Evolutionary conservation across 192 early-diverging fungal genomes (phyloP), one percentile per base, ranked within the genome.

Genomic region (Radiomyces spectabilis): DNA sequence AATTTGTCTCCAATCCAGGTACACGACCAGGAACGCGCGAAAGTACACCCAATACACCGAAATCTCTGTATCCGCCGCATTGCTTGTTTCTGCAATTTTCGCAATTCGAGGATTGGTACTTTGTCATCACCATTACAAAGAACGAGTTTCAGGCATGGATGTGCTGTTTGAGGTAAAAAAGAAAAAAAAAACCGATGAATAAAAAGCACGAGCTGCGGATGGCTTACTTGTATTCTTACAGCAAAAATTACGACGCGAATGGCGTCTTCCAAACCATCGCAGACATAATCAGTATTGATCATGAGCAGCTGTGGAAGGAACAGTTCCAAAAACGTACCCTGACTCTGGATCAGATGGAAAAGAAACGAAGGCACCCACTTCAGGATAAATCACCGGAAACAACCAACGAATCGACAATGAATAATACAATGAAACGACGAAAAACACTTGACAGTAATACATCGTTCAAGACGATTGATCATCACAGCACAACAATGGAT

Each of bases 61-160:
- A 59, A 39, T 37, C 53, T 22, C 19, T 37, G 3, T 60, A 59
- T 39, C 67, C 67, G 31, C 41, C 55, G 2, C 67, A 69, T 39
- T 56, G 62, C 29, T 46, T 64, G 0, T 70, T 70, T 40, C 47
- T 70, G 1, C 61, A 64, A 18, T 70, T 70, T 35, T 47, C 61
- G 3, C 68, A 70, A 37, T 70, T 60, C 32, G 61, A 63, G 24
- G 68, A 70, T 10, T 70, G 55, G 55, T 64, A 70, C 33, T 46
- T 70, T 32, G 56, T 70, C 13, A 41, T 64, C 26, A 62, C 61
- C 7, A 53, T 60, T 21, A 49, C 60, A 1, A 54, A 65, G 12
- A 68, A 61, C 43, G 53, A 55, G 40, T 57, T 68, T 19, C 59
- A 52, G 29, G 50, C 59, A 5, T 68, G 54, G 29, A 35, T 68